Evolutionary conservation across 2,329 filamentous ascomycete genomes (phyloP), one percentile per base, ranked within the genome.

Genomic region (Aspergillus fijiensis): DNA sequence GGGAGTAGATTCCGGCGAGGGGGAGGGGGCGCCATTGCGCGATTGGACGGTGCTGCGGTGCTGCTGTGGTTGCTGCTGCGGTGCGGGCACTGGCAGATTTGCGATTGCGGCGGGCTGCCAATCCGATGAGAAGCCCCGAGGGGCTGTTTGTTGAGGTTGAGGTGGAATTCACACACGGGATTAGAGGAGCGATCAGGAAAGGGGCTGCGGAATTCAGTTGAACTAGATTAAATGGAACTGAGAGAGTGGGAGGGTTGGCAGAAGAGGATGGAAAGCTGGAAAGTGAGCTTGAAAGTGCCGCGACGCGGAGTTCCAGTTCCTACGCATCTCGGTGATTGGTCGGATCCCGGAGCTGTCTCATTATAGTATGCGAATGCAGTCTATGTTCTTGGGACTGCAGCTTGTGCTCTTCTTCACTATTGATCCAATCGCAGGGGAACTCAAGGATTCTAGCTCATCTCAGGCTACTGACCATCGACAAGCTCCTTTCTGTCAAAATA

Each of bases 1-100:
- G 86, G 72, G 31, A 81, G 73, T 49, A 76, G 70, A 33, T 75
- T 72, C 25, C 76, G 76, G 47, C 78, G 76, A 53, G 75, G 70
- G 55, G 72, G 73, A 48, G 75, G 70, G 55, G 72, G 73, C 42
- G 74, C 75, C 78, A 80, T 80, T 29, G 52, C 57, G 25, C n/a
- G 27, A 29, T 33, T 60, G 55, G 56, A 55, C 65, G 51, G 51
- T 63, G 57, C 53, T 60, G 55, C 50, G 49, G 61, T 51, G 60
- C 57, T 19, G 23, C 23, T 4, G 23, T 23, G 23, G 39, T 12
- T n/a, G 39, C 16, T 42, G 39, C 39, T 42, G 39, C 39, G 39
- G 39, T 45, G 39, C 39, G 39, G 39, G 39, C 39, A 45, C 61
- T 63, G 58, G 55, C 57, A 62, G 61, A 63, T 31, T 60, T 19